Base-by-base conservation (phyloP, 2,329 filamentous ascomycete species). In the Venturia asperata region DNA sequence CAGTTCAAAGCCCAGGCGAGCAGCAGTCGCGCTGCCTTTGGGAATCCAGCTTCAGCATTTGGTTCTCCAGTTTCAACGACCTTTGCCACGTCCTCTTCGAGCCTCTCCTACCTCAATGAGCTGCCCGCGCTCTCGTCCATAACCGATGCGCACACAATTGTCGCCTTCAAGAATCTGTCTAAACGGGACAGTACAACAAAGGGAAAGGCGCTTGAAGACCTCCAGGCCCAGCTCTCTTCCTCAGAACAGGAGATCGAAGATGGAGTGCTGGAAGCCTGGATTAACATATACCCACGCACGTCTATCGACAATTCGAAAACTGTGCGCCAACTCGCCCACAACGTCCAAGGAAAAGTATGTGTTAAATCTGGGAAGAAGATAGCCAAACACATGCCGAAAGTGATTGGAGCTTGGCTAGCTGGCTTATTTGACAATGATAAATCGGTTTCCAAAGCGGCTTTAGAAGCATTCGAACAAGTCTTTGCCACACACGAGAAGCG, bases 181-280 rank as follows among this genome's bases (percentile, higher is more conserved):
- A 99, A 97, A 78, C 96, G 94, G 77, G 93, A 97, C 78, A 88
- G 87, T 71, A 96, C 87, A 13, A 99, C 94, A 45, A 96, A 96
- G 74, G 83, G 88, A 9, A 96, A 93, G 75, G 93, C 91, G 0
- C 79, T 99, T 37, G 92, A 97, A 70, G 93, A 97, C 63, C 77
- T 99, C 24, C 82, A 91, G 61, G 75, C 83, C 42, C 83, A 89
- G 72, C 79, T 90, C 47, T 80, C 83, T 79, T 74, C 82, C 76
- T 52, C 82, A 74, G 73, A 82, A 69, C 42, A 83, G 34, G 87
- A 86, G 41, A 79, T 89, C 21, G 92, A 97, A 72, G 90, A 96
- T 70, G 82, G 87, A 13, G 78, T 97, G n/a, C 77, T 97, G 65
- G 89, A 94, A 70, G 89, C 90, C 72, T 97, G 93, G 93, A 85